A percentile compares a stretch with the other conserved stretches of the same genome.
Conservation (phyloP, 1,284 basidiomycete species). For the Grifola frondosa region DNA sequence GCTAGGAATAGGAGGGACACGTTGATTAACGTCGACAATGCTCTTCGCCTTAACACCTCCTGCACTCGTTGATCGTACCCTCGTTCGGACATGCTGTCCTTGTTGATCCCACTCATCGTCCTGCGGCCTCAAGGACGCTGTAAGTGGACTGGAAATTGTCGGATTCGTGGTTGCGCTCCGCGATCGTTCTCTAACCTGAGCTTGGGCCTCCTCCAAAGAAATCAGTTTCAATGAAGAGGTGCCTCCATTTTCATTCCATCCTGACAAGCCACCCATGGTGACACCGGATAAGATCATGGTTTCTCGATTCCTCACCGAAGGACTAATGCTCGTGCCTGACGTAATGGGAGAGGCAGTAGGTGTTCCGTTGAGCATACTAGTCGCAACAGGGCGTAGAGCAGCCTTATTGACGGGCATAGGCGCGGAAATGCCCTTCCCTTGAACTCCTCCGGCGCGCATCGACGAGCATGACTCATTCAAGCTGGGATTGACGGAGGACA, state of each 20-base stretch:
- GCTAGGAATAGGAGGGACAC: conserved; percentile 28
- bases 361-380: conserved; percentile 13
- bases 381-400: conserved; percentile 17
- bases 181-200: conserved; percentile 50
- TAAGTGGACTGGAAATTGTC: conserved; percentile 27
- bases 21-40: conserved; percentile 41
- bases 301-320: conserved; percentile 29
- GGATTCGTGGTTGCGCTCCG: conserved; percentile 49
- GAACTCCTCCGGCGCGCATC: conserved; percentile 15
- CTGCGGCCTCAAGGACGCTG: conserved; percentile 11
- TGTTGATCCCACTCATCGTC: conserved; percentile 12
- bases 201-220: conserved; percentile 73
- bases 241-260: conserved; percentile 47
- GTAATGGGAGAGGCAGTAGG: conserved; percentile 8
- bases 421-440: conserved; percentile 31
- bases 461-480: conserved; percentile 27
- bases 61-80: conserved; percentile 57
- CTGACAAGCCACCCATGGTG: conserved; percentile 34
- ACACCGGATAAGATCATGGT: conserved; percentile 33
- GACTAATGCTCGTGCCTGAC: conserved; percentile 6
- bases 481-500: conserved; percentile 43
- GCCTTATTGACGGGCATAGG: conserved; percentile 31
- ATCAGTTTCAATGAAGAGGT: conserved; percentile 62
- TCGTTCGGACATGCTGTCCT: conserved; percentile 10
- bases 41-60: conserved; percentile 49